phyloP scores from a whole-genome alignment of 441 rosid species.

The Jatropha podagrica region DNA sequence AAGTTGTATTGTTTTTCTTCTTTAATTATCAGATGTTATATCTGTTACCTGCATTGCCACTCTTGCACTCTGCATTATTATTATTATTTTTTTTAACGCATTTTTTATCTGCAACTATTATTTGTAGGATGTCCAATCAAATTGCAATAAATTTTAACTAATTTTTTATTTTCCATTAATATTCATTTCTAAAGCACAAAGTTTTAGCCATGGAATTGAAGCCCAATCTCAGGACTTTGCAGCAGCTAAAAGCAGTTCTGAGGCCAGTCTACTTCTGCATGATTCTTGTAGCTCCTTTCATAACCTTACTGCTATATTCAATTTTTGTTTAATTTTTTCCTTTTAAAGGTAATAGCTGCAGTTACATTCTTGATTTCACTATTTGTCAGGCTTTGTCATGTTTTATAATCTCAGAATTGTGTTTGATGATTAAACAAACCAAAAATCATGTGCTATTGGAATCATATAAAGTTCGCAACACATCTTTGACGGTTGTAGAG shows the following conservation, averaged over 20 bases:
- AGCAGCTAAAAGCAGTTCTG: conserved; percentile 23
- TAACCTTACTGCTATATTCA: not conserved
- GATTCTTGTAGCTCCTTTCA: conserved; percentile 26
- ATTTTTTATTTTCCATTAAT: not conserved
- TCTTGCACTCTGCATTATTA: no score
- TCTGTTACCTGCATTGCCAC: no score
- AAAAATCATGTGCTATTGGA: conserved; percentile 12
- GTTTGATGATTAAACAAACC: conserved; percentile 22
- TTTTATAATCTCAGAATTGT: conserved; percentile 23
- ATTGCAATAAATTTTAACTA: not conserved
- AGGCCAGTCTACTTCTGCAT: conserved; percentile 29
- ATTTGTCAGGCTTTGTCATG: conserved; percentile 31
- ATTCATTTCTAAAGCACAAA: not conserved
- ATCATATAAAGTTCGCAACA: conserved; percentile 8
- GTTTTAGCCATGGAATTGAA: conserved; percentile 28
- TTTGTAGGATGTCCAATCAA: not conserved
- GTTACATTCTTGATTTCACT: not conserved
- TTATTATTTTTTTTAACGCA: no score
- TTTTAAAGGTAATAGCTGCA: not conserved
- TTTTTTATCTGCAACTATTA: not conserved
- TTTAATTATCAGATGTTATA: no score
- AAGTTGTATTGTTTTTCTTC: no score
- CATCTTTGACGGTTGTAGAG: conserved; percentile 23
- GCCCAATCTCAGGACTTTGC: conserved; percentile 24
- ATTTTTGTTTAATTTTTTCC: not conserved